Evolutionary conservation across 148 eudicot species (phyloP).

Genomic region (Rhododendron kiyosumense): DNA sequence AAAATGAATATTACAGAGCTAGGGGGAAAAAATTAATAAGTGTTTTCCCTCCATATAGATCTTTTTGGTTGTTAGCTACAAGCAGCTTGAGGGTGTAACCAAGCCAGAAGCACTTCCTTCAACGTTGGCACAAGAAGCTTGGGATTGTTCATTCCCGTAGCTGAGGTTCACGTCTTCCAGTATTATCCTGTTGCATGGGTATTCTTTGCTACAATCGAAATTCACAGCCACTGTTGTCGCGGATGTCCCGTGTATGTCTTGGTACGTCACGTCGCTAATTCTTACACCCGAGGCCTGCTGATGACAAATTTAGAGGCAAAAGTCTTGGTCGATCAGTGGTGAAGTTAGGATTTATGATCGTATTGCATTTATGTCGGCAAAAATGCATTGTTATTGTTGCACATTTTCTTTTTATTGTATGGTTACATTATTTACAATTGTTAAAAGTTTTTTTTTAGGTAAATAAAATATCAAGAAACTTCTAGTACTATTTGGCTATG

Average conservation of each 20-base stretch:
- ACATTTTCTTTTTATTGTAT: neutral
- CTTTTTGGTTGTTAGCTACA: neutral
- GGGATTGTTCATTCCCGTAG: slow-evolving; percentile 10
- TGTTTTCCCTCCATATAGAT: neutral
- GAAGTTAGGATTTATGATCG: neutral
- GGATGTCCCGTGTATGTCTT: slow-evolving; percentile 38
- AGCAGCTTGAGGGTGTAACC: slow-evolving; percentile 25
- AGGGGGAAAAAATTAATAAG: neutral
- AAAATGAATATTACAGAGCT: neutral
- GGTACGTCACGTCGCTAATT: slow-evolving; percentile 33
- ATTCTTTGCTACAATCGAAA: slow-evolving; percentile 37
- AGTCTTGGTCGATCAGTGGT: neutral
- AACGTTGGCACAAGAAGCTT: slow-evolving; percentile 27
- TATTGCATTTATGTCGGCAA: neutral
- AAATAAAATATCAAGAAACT: neutral
- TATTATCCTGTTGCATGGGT: slow-evolving; percentile 39
- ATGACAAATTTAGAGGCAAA: neutral
- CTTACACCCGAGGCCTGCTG: slow-evolving; percentile 41
- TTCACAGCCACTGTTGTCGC: slow-evolving; percentile 27
- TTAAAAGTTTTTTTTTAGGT: neutral
- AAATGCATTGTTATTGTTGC: neutral
- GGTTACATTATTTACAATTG: neutral
- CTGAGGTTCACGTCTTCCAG: slow-evolving; percentile 37
- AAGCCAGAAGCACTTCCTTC: slow-evolving; percentile 27
- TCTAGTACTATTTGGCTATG: neutral